Conservation (phyloP, 202 grass and related monocot species). For the Schoenoplectus triqueter region DNA sequence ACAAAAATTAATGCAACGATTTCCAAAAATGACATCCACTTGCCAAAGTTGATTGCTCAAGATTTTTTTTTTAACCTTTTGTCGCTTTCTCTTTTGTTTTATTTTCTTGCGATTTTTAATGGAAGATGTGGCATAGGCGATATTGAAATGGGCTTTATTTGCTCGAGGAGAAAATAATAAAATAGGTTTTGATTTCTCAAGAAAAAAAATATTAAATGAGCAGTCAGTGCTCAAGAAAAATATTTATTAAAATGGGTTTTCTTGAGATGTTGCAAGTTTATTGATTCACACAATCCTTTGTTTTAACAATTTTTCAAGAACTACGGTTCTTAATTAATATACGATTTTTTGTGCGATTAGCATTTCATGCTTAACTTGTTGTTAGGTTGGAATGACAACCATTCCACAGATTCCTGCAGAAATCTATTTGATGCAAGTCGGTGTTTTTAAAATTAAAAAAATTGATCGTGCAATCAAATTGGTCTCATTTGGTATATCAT, state of each 20-base stretch:
- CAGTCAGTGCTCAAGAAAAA: too few relatives aligned
- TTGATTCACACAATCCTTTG: neutral
- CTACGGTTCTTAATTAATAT: neutral
- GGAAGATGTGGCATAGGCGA: too few relatives aligned
- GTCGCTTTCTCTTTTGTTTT: neutral
- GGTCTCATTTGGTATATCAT: neutral
- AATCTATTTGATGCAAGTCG: neutral
- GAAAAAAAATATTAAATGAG: too few relatives aligned
- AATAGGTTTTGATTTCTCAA: too few relatives aligned
- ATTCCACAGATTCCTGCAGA: neutral
- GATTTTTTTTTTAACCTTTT: neutral
- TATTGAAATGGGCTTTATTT: neutral
- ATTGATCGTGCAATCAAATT: constrained; percentile 22
- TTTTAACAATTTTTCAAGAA: constrained; percentile 11
- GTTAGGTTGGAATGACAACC: constrained; percentile 6
- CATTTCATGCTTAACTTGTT: constrained; percentile 24
- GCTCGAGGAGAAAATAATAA: too few relatives aligned
- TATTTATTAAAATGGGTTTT: neutral
- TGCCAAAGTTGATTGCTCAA: neutral
- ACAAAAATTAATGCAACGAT: neutral
- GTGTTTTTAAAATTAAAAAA: too few relatives aligned
- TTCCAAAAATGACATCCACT: constrained; percentile 5
- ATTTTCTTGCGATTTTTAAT: neutral
- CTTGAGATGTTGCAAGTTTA: neutral
- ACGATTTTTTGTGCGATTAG: neutral